phyloP scores from a whole-genome alignment of 192 early-diverging fungal species.

The Coemansia sp. region DNA sequence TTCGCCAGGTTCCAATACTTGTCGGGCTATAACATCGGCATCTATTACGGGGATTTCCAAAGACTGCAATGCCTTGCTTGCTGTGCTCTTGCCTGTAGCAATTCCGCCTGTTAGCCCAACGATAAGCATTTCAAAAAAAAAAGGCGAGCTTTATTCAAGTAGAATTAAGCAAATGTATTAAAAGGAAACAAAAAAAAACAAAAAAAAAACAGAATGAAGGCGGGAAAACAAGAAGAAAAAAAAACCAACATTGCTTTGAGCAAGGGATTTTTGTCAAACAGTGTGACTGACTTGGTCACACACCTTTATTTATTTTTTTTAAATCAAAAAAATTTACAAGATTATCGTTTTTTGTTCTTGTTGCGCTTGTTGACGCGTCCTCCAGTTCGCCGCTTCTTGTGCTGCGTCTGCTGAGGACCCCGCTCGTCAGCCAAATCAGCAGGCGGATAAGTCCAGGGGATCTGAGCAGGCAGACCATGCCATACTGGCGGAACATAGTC shows the following conservation, averaged over 20 bases:
- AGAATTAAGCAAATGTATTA: too few relatives aligned
- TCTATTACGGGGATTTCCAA: constrained; percentile 79
- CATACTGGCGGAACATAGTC: constrained; percentile 45
- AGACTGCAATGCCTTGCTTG: constrained; percentile 63
- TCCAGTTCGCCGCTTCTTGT: constrained; percentile 2
- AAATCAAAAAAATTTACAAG: background rate
- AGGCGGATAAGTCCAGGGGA: constrained; percentile 46
- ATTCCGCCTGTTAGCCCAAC: constrained; percentile 96
- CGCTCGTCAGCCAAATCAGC: constrained; percentile 13
- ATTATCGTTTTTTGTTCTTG: background rate
- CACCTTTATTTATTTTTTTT: background rate
- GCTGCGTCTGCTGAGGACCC: constrained; percentile 4
- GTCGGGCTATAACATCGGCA: constrained; percentile 84
- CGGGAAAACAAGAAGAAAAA: background rate
- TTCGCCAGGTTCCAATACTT: constrained; percentile 78
- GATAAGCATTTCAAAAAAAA: constrained; percentile 68
- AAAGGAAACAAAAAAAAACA: background rate
- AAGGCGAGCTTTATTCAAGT: background rate
- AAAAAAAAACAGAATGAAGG: too few relatives aligned
- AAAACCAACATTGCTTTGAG: constrained; percentile 2
- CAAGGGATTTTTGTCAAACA: background rate
- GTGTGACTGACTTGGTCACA: background rate
- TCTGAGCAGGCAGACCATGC: constrained; percentile 28
- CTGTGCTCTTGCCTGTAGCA: constrained; percentile 88
- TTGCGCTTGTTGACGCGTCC: constrained; percentile 3